phyloP scores from a whole-genome alignment of 805 yeast species.

The Candida verbasci region DNA sequence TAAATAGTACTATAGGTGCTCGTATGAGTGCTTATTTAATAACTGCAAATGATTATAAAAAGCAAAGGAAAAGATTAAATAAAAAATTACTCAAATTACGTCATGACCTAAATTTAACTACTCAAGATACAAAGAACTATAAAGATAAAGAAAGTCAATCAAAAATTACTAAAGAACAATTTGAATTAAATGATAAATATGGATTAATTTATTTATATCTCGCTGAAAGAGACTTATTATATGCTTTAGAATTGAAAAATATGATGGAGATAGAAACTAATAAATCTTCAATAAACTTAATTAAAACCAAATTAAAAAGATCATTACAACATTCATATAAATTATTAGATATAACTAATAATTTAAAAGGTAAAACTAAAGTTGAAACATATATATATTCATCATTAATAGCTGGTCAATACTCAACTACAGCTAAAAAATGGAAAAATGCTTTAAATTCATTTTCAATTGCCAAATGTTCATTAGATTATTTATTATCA shows the following conservation, averaged over 20 bases:
- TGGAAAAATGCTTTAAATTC: constrained; percentile 52
- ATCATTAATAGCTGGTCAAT: constrained; percentile 51
- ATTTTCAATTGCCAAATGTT: constrained; percentile 58
- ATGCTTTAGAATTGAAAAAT: constrained; percentile 59
- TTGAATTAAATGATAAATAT: constrained; percentile 45
- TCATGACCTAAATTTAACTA: constrained; percentile 56
- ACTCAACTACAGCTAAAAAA: constrained; percentile 47
- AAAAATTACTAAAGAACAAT: constrained; percentile 44
- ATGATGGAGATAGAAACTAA: constrained; percentile 47
- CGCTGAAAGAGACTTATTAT: constrained; percentile 76
- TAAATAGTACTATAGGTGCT: constrained; percentile 45
- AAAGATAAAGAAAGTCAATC: constrained; percentile 43
- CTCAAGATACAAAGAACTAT: constrained; percentile 65
- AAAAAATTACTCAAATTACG: constrained; percentile 61
- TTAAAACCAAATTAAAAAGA: constrained; percentile 64
- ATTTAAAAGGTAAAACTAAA: constrained; percentile 23
- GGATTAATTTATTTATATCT: constrained; percentile 58
- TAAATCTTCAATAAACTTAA: constrained; percentile 23
- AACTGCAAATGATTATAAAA: constrained; percentile 64
- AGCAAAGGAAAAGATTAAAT: constrained; percentile 61
- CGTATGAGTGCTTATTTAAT: constrained; percentile 62
- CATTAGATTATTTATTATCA: constrained; percentile 45
- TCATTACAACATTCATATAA: constrained; percentile 44
- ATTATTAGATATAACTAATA: constrained; percentile 42
- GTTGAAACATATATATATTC: constrained; percentile 33